A percentile compares a stretch with the other conserved stretches of the same genome.
These are phyloP conservation scores for Tetrapisispora iriomotensis DNA, from an alignment of 805 yeast genomes.

Conservation along the genomic window DNA sequence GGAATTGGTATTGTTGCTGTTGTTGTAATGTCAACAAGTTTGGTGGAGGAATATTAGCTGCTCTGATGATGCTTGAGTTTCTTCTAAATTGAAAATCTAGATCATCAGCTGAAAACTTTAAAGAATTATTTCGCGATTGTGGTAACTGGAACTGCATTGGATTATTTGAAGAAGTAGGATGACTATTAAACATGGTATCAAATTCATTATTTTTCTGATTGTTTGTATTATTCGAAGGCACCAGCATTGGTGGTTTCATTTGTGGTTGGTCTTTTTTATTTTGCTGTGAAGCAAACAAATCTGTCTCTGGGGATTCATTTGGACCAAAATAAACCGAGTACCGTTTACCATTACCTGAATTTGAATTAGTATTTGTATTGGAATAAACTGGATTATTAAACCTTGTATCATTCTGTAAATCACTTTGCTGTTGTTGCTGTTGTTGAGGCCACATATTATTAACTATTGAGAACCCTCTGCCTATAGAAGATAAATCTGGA, in stretches of 20 bases:
- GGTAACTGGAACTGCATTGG: slow-evolving; percentile 4
- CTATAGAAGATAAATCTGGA: slow-evolving; percentile 6
- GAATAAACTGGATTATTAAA: too few relatives aligned
- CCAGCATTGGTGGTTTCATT: slow-evolving; percentile 22
- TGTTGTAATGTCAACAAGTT: neutral
- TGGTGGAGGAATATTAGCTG: slow-evolving; percentile 2
- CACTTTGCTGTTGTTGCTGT: slow-evolving; percentile 4
- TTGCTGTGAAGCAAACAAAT: slow-evolving; percentile 11
- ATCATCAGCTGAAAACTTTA: slow-evolving; percentile 25
- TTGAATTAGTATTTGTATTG: slow-evolving; percentile 14
- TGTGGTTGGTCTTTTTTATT: slow-evolving; percentile 4
- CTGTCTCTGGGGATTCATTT: slow-evolving; percentile 17
- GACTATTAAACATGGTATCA: too few relatives aligned
- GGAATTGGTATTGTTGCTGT: slow-evolving; percentile 1
- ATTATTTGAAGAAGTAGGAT: slow-evolving; percentile 1
- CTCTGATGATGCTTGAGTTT: slow-evolving; percentile 26
- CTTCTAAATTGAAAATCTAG: slow-evolving; percentile 26
- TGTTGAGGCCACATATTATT: slow-evolving; percentile 20
- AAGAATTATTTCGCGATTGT: slow-evolving; percentile 23
- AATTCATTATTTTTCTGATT: neutral
- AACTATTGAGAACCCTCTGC: slow-evolving; percentile 27
- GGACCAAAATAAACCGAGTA: slow-evolving; percentile 19
- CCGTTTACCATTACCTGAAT: slow-evolving; percentile 10
- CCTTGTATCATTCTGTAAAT: too few relatives aligned
- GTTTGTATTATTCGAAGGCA: slow-evolving; percentile 6